Evolutionary conservation across 148 eudicot genomes (phyloP).

Genomic region (Hydrangea macrophylla): DNA sequence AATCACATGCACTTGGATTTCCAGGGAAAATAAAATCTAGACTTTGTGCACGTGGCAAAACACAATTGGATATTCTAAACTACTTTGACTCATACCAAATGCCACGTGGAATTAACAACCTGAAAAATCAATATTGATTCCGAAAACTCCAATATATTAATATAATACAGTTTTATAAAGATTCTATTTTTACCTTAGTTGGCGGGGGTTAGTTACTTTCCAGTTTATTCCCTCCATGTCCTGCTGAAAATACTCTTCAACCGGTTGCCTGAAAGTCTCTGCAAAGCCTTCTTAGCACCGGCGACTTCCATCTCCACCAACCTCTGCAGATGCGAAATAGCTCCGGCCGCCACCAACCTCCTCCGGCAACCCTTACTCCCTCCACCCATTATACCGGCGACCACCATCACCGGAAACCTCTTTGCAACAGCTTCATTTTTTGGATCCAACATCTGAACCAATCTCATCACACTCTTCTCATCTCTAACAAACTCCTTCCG

Average conservation of each 20-base stretch:
- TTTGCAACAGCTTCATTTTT: constrained; percentile 43
- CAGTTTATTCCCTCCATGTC: constrained; percentile 57
- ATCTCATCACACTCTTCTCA: constrained; percentile 57
- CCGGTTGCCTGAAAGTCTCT: constrained; percentile 55
- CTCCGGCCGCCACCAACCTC: constrained; percentile 56
- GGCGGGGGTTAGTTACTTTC: constrained; percentile 32
- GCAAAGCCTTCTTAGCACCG: constrained; percentile 66
- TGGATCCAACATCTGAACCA: constrained; percentile 60
- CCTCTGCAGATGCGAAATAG: constrained; percentile 37
- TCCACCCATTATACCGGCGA: constrained; percentile 43
- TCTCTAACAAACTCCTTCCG: constrained; percentile 55
- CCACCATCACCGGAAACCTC: constrained; percentile 56
- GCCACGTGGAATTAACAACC: not conserved
- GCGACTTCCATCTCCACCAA: constrained; percentile 58
- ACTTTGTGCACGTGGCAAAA: too few relatives aligned
- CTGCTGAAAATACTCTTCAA: constrained; percentile 44
- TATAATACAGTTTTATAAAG: too few relatives aligned
- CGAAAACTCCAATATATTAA: too few relatives aligned
- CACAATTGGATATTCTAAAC: too few relatives aligned
- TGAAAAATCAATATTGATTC: not conserved
- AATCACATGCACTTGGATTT: too few relatives aligned
- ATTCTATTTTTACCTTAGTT: constrained; percentile 11
- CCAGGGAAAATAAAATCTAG: too few relatives aligned
- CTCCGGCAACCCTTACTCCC: constrained; percentile 60
- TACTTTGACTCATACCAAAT: too few relatives aligned